These are phyloP conservation scores for Leccinum pachyderme DNA, from an alignment of 1,284 basidiomycete species.

Conservation along the genomic window DNA sequence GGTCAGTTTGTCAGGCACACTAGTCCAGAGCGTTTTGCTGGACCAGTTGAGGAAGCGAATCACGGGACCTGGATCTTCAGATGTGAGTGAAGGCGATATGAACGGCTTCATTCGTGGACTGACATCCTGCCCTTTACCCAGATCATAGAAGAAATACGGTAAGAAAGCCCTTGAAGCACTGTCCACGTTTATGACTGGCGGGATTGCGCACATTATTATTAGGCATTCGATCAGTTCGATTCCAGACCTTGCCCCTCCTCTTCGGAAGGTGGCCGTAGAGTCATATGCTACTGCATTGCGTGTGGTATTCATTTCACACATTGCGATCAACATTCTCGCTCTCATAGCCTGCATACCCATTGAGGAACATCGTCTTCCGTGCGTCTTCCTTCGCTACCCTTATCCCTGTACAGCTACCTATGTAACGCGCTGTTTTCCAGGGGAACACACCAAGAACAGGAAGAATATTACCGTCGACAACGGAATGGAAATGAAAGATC, in stretches of 20 bases:
- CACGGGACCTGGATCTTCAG: slow-evolving; percentile 65
- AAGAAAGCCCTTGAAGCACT: slow-evolving; percentile 22
- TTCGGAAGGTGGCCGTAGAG: slow-evolving; percentile 69
- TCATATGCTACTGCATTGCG: slow-evolving; percentile 84
- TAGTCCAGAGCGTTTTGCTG: slow-evolving; percentile 75
- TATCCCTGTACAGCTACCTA: neutral
- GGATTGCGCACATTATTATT: slow-evolving; percentile 39
- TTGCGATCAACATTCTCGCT: slow-evolving; percentile 59
- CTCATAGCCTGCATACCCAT: slow-evolving; percentile 68
- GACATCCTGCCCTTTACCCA: slow-evolving; percentile 35
- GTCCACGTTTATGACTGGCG: slow-evolving; percentile 16
- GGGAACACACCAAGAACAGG: slow-evolving; percentile 61
- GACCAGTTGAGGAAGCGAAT: slow-evolving; percentile 69
- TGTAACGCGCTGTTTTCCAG: neutral
- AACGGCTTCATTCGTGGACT: slow-evolving; percentile 18
- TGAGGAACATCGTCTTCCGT: slow-evolving; percentile 74
- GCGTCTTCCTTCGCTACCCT: slow-evolving; percentile 33
- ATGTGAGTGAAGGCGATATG: slow-evolving; percentile 50
- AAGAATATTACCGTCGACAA: slow-evolving; percentile 48
- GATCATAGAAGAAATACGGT: slow-evolving; percentile 74
- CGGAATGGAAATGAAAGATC: slow-evolving; percentile 17
- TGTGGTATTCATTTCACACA: slow-evolving; percentile 82
- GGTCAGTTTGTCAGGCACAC: slow-evolving; percentile 79
- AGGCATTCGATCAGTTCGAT: slow-evolving; percentile 86
- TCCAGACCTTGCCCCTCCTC: slow-evolving; percentile 58